Evolutionary conservation across 164 flowering plant species (phyloP), one percentile per base, ranked within the genome.

Genomic region (Vitis cinerea): DNA sequence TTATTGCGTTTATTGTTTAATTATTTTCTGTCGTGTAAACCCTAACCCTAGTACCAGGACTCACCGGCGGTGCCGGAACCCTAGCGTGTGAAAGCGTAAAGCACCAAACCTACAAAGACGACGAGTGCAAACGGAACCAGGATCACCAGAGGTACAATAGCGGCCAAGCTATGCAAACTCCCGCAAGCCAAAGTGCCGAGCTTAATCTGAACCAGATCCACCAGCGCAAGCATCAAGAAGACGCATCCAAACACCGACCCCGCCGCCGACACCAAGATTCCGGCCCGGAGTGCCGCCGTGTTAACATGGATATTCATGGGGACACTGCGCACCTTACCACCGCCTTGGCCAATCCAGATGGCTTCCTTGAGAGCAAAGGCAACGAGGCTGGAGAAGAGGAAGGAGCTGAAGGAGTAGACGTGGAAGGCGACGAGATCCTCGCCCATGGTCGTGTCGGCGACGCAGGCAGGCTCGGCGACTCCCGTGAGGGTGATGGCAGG

Each of bases 311-410:
- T 79, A 10, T 9, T 67, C 31, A 55, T 16, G 12, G 31, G 27
- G 31, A 16, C 56, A n/a, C 15, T 8, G 8, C 10, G 8, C 50
- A 71, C 55, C 66, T 68, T 75, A 55, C 70, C 65, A 14, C 50
- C 59, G 19, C 61, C 29, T 4, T 12, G 13, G 23, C 62, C 14
- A 10, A 74, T 72, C 60, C 80, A 76, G 71, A 91, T 75, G 59
- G 85, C 87, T 67, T 90, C 97, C 72, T 90, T 95, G 63, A 95
- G 81, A 48, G 83, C 85, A 19, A 77, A 61, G 8, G 99, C 94
- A 16, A 93, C 63, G 72, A 95, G 87, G 80, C 88, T 88, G 69
- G 98, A 95, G 86, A 93, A 93, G 72, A 95, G 93, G 80, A 95
- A 93, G 67, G 81, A 91, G 71, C 86, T 77, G 86, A 95, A 91